Evolutionary conservation across 2,329 filamentous ascomycete genomes (phyloP).

Genomic region (Cladorrhinum sp.): DNA sequence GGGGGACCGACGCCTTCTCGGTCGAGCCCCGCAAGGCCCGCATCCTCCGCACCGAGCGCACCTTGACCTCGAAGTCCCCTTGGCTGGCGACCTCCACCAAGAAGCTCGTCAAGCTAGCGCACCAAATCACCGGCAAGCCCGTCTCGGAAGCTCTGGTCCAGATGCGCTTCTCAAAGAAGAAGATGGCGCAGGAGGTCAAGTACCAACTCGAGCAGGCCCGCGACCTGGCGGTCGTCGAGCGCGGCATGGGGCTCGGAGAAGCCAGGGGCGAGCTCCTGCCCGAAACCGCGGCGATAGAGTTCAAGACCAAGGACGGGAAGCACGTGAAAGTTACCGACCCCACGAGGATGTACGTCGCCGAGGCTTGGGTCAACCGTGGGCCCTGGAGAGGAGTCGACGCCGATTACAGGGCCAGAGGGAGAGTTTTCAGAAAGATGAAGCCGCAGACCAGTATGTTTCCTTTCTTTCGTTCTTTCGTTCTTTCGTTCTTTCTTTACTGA

Average conservation of each 20-base stretch:
- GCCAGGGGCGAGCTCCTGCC: slow-evolving; percentile 36
- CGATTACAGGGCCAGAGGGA: slow-evolving; percentile 74
- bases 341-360: slow-evolving; percentile 82
- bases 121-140: slow-evolving; percentile 90
- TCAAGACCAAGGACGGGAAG: slow-evolving; percentile 72
- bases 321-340: slow-evolving; percentile 69
- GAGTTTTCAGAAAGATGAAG: slow-evolving; percentile 63
- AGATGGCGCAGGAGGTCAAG: slow-evolving; percentile 75
- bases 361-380: slow-evolving; percentile 88
- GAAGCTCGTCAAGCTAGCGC: slow-evolving; percentile 82
- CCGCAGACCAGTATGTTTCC: slow-evolving; percentile 69
- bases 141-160: slow-evolving; percentile 90
- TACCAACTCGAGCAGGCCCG: slow-evolving; percentile 78
- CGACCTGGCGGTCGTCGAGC: slow-evolving; percentile 73
- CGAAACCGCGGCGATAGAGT: slow-evolving; percentile 46
- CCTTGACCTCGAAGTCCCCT: slow-evolving; percentile 59
- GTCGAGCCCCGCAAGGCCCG: slow-evolving; percentile 56
- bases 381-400: slow-evolving; percentile 54
- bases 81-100: slow-evolving; percentile 83
- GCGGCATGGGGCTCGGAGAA: slow-evolving; percentile 75
- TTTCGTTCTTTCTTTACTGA: slow-evolving; percentile 23
- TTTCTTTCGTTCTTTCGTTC: slow-evolving; percentile 28
- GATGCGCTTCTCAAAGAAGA: slow-evolving; percentile 96
- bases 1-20: slow-evolving; percentile 60
- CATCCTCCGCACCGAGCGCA: slow-evolving; percentile 62